Evolutionary conservation across 1,139 yeast genomes (phyloP), one percentile per base, ranked within the genome.

Genomic region (Sugiyamaella sp.): DNA sequence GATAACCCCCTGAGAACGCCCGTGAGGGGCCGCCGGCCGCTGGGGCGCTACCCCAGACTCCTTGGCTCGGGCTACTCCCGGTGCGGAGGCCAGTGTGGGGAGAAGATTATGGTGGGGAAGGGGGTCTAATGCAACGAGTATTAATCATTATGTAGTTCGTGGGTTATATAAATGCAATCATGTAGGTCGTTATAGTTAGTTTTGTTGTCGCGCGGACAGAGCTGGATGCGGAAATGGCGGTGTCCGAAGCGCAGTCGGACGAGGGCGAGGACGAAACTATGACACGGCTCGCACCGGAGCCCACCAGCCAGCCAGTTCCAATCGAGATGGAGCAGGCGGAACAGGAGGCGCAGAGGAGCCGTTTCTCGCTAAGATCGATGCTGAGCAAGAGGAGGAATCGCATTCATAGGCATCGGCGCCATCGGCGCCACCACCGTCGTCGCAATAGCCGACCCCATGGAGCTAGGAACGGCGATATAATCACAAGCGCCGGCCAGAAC

Each of bases 111-210:
- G 47, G 39, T 24, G 16, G 27, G 12, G 8, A 9, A 25, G 17
- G 25, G 29, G 10, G 29, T 24, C 29, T 41, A 24, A 41, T 41
- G 39, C 37, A 9, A 32, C 19, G 6, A 22, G 35, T 8, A 44
- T 33, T 44, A 33, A 12, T 44, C 39, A 33, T 44, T 35, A 44
- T 44, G 39, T 22, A 33, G 21, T 19, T 29, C n/a, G 24, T 44
- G 20, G 38, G 22, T 32, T 33, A 44, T 44, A 44, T 44, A 44
- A 33, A 44, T 44, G 39, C 40, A 44, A 33, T 44, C 48, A 29
- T 44, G 39, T 17, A 32, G 21, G 35, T 43, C 47, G 32, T 43
- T 32, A 32, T 33, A 8, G 32, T 33, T 32, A n/a, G 27, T 14
- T 16, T 29, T 35, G 20, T 25, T 17, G 12, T 25, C 3, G 27